Base-by-base conservation (phyloP, 169 alveolate genomes). In the Besnoitia besnoiti region DNA sequence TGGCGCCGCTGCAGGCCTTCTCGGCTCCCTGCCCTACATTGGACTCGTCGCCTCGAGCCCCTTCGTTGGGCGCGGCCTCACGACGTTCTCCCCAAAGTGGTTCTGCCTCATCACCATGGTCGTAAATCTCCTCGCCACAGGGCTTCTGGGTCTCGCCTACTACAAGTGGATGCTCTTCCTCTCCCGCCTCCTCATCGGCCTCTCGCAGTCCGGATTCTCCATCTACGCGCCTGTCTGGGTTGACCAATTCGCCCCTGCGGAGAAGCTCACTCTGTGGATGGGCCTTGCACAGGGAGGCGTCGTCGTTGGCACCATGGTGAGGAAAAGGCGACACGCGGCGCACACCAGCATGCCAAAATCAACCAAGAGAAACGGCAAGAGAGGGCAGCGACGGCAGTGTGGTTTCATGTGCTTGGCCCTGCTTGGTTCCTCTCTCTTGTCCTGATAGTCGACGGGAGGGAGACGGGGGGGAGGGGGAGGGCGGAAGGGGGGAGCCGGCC, bases 221-320 rank as follows among this genome's bases (percentile, higher is more conserved):
- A 76, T 91, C 40, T 82, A 85, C 59, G 92, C 91, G 7, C 91
- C 91, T 0, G 94, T 91, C 37, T 91, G 94, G 94, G 94, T 91
- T 37, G 94, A 91, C 51, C 87, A 85, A 33, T 91, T 91, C 75
- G 88, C 94, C 2, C 94, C 94, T 19, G 50, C 88, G 1, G 89
- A 84, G 12, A 14, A 59, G 42, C 92, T 85, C 51, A 73, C 94
- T 39, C 89, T 85, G 33, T 91, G 94, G 94, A 91, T 91, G 94
- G 94, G 94, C 7, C 91, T 85, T 27, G 89, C 90, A 8, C 94
- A 91, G 55, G 91, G 85, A 0, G 94, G 90, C 33, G 92, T 82
- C 33, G 92, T 87, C 37, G 84, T 85, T 42, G 94, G 94, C 67
- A 88, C 90, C 47, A 91, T 91, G 94, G 92, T 91, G 37, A 73